Evolutionary conservation across 805 yeast genomes (phyloP).

Genomic region (Pichia cephalocereana): DNA sequence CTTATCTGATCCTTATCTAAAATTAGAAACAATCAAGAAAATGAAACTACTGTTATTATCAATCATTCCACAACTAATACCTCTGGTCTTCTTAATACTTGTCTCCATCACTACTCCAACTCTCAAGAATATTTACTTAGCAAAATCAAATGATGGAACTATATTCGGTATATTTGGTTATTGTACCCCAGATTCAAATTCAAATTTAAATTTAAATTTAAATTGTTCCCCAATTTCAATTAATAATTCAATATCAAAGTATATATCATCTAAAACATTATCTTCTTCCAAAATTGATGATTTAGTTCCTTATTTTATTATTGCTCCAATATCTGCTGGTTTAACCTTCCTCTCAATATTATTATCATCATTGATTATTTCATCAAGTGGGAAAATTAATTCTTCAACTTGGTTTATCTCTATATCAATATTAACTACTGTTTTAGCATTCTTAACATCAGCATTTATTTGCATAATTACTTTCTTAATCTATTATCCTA

Average conservation of each 20-base stretch:
- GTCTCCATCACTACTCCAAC: conserved; percentile 59
- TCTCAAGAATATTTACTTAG: conserved; percentile 37
- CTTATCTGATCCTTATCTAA: background rate
- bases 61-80: conserved; percentile 37
- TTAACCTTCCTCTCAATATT: conserved; percentile 40
- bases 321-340: conserved; percentile 62
- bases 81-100: conserved; percentile 55
- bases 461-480: conserved; percentile 46
- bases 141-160: conserved; percentile 33
- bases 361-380: conserved; percentile 28
- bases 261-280: background rate
- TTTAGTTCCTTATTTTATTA: conserved; percentile 45
- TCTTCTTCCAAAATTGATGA: conserved; percentile 31
- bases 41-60: conserved; percentile 20
- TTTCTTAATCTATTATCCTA: conserved; percentile 54
- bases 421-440: conserved; percentile 35
- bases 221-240: conserved; percentile 29
- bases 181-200: conserved; percentile 27
- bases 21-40: background rate
- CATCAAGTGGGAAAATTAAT: background rate
- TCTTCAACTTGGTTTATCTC: conserved; percentile 26
- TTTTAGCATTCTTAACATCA: conserved; percentile 45
- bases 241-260: background rate
- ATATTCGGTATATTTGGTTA: conserved; percentile 61
- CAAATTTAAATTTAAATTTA: conserved; percentile 7